Evolutionary conservation across 2,329 filamentous ascomycete species (phyloP).

Genomic region (Fusarium duplospermum): DNA sequence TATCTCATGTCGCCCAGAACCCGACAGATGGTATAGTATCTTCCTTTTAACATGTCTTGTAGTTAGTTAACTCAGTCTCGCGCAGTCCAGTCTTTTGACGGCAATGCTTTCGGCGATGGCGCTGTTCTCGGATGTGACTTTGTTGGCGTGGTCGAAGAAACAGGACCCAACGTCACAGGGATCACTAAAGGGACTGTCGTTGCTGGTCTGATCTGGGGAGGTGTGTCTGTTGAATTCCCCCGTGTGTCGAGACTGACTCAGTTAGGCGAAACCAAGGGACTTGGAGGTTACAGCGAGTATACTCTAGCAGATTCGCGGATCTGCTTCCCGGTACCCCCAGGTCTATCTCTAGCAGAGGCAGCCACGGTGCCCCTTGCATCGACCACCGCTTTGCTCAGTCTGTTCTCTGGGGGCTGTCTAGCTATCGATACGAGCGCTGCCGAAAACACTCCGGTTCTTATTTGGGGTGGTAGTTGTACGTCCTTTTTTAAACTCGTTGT

Average conservation of each 20-base stretch:
- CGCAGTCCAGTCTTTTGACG: slow-evolving; percentile 41
- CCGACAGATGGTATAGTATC: not conserved
- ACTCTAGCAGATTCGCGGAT: slow-evolving; percentile 54
- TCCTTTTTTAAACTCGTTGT: not conserved
- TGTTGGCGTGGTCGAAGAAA: slow-evolving; percentile 48
- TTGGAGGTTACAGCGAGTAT: slow-evolving; percentile 55
- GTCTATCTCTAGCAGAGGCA: slow-evolving; percentile 46
- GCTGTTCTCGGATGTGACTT: slow-evolving; percentile 54
- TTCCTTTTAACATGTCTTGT: not conserved
- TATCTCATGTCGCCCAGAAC: not conserved
- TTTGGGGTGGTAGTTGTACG: slow-evolving; percentile 59
- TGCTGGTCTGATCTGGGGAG: slow-evolving; percentile 46
- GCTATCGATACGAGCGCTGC: slow-evolving; percentile 42
- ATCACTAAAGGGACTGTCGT: slow-evolving; percentile 36
- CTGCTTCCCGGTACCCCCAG: slow-evolving; percentile 52
- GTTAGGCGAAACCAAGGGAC: slow-evolving; percentile 41
- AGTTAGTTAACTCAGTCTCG: not conserved
- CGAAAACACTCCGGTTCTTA: slow-evolving; percentile 45
- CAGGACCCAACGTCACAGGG: slow-evolving; percentile 43
- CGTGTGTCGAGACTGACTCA: not conserved
- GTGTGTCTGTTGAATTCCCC: slow-evolving; percentile 21
- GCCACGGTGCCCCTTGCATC: slow-evolving; percentile 54
- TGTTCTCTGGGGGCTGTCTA: slow-evolving; percentile 53
- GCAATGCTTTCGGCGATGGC: slow-evolving; percentile 52
- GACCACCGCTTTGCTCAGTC: slow-evolving; percentile 52